These are phyloP conservation scores for Pseudogymnoascus sp. DNA, from an alignment of 2,329 filamentous ascomycete species.

Conservation along the genomic window DNA sequence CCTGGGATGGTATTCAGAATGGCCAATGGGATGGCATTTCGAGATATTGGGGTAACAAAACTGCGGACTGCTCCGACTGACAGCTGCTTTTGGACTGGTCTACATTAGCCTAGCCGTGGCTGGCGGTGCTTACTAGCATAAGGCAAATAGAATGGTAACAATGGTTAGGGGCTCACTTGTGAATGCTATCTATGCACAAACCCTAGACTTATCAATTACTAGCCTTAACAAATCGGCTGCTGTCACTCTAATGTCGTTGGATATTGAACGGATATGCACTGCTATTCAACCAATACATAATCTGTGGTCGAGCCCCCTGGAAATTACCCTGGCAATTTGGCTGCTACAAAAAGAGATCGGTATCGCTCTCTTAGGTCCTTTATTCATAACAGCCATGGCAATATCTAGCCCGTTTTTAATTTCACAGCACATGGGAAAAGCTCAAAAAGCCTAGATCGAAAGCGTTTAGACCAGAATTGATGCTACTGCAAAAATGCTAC, in stretches of 20 bases:
- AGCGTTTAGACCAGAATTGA: conserved; percentile 19
- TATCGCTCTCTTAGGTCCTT: not conserved
- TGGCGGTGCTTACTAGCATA: conserved; percentile 21
- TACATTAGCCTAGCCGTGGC: conserved; percentile 19
- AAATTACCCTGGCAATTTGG: not conserved
- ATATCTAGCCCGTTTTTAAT: conserved; percentile 12
- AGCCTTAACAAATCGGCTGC: conserved; percentile 22
- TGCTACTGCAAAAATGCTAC: conserved; percentile 22
- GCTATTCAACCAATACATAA: conserved; percentile 21
- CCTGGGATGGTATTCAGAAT: too few relatives aligned
- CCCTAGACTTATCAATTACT: conserved; percentile 22
- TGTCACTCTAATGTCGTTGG: conserved; percentile 26
- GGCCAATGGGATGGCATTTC: too few relatives aligned
- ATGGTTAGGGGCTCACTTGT: conserved; percentile 23
- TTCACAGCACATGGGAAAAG: not conserved
- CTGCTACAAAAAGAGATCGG: not conserved
- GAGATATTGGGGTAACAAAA: too few relatives aligned
- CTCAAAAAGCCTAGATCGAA: conserved; percentile 17
- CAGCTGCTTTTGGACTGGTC: conserved; percentile 18
- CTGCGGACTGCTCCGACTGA: too few relatives aligned
- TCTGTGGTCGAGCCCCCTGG: not conserved
- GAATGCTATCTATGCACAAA: conserved; percentile 23
- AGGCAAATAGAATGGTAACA: conserved; percentile 19
- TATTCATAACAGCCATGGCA: conserved; percentile 2
- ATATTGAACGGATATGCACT: conserved; percentile 27